phyloP scores from a whole-genome alignment of 495 filamentous ascomycete genomes.

The Podospora comata region DNA sequence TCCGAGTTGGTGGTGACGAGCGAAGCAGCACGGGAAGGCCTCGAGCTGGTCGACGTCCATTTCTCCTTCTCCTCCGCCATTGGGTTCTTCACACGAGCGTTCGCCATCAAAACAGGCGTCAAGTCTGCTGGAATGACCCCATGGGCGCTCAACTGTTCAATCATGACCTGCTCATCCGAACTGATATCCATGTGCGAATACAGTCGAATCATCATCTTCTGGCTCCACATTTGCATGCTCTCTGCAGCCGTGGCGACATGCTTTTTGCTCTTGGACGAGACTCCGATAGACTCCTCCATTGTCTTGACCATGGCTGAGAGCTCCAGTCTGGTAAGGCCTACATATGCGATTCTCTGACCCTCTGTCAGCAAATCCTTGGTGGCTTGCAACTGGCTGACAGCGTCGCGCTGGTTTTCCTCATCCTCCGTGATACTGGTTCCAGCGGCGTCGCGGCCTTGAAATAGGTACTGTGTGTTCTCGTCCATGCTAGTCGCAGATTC shows the following conservation, averaged over 20 bases:
- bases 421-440: conserved; percentile 60
- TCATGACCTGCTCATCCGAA: conserved; percentile 91
- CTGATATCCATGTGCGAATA: conserved; percentile 97
- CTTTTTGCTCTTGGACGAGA: conserved; percentile 60
- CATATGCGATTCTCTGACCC: conserved; percentile 93
- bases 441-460: conserved; percentile 60
- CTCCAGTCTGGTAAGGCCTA: conserved; percentile 77
- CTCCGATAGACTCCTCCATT: conserved; percentile 55
- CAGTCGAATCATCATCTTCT: conserved; percentile 92
- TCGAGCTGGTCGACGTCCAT: conserved; percentile 12
- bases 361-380: conserved; percentile 95
- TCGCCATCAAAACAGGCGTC: conserved; percentile 83
- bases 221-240: conserved; percentile 89
- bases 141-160: conserved; percentile 91
- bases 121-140: conserved; percentile 83
- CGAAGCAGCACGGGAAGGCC: conserved; percentile 24
- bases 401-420: conserved; percentile 79
- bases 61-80: conserved; percentile 52
- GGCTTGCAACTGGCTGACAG: conserved; percentile 85
- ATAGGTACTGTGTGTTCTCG: conserved; percentile 94
- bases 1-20: conserved; percentile 35
- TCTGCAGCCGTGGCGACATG: conserved; percentile 64
- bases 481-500: conserved; percentile 94
- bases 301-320: conserved; percentile 74
- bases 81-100: conserved; percentile 89